phyloP scores from a whole-genome alignment of 192 early-diverging fungal species.

The Backusella parvicylindrica region DNA sequence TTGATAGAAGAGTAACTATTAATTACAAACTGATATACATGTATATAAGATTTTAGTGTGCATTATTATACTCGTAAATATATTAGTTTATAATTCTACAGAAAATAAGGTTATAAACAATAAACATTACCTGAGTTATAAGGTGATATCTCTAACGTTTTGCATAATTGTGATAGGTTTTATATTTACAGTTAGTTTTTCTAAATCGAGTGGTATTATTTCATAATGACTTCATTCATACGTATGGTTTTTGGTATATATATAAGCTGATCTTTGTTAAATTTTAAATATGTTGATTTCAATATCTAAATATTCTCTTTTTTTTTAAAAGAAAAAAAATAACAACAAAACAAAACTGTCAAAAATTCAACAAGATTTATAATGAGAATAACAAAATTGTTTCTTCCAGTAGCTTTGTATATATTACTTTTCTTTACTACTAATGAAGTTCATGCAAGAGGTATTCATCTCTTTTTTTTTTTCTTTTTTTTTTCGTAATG shows the following conservation, averaged over 20 bases:
- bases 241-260: background rate
- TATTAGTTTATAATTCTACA: background rate
- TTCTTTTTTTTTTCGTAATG: background rate
- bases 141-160: background rate
- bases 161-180: background rate
- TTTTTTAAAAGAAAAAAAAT: background rate
- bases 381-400: background rate
- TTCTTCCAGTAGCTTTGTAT: background rate
- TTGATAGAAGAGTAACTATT: background rate
- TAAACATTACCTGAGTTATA: background rate
- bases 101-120: background rate
- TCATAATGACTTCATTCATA: background rate
- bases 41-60: too few species aligned
- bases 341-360: background rate
- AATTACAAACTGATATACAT: background rate
- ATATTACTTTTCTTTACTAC: background rate
- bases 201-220: background rate
- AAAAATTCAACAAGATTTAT: background rate
- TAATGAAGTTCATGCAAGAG: background rate
- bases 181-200: background rate
- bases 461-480: background rate
- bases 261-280: background rate
- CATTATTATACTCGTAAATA: background rate
- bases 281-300: background rate
- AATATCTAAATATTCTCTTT: background rate